Conservation (phyloP, 257 asterid species). For the Knoxia roxburghii region DNA sequence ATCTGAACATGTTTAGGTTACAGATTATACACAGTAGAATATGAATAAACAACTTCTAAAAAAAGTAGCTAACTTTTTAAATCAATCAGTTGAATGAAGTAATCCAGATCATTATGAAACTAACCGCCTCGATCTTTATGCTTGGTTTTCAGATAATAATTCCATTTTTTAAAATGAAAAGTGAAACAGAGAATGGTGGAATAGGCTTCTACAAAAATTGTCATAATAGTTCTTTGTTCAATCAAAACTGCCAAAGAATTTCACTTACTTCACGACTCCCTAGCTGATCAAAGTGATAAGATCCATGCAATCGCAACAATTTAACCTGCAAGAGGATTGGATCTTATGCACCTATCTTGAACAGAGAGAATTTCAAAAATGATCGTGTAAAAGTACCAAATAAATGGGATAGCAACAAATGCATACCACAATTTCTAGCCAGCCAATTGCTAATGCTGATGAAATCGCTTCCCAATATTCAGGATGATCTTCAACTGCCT, state of each 20-base stretch:
- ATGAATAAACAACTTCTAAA: too few species aligned
- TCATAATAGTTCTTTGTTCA: too few species aligned
- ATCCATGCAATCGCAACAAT: constrained; percentile 86
- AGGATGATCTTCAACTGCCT: constrained; percentile 86
- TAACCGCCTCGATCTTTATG: background rate
- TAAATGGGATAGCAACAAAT: constrained; percentile 15
- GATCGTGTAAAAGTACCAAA: too few species aligned
- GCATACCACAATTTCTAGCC: constrained; percentile 88
- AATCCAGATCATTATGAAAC: background rate
- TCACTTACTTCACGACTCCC: constrained; percentile 77
- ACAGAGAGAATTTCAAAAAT: too few species aligned
- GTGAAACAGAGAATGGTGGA: background rate
- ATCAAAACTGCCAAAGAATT: background rate
- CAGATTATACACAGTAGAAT: background rate
- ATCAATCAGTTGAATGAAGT: background rate
- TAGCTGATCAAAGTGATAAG: constrained; percentile 74
- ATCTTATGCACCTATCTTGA: background rate
- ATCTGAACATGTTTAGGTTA: background rate
- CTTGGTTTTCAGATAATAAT: background rate
- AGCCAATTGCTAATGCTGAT: constrained; percentile 89
- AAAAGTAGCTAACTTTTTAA: too few species aligned
- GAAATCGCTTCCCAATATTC: constrained; percentile 86
- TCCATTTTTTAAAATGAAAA: background rate
- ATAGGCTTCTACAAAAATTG: too few species aligned
- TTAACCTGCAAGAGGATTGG: constrained; percentile 50